Percentiles rank a stretch among this genome's conserved stretches.
Conservation (phyloP, 2,329 filamentous ascomycete species). For the Juglanconis oblonga region DNA sequence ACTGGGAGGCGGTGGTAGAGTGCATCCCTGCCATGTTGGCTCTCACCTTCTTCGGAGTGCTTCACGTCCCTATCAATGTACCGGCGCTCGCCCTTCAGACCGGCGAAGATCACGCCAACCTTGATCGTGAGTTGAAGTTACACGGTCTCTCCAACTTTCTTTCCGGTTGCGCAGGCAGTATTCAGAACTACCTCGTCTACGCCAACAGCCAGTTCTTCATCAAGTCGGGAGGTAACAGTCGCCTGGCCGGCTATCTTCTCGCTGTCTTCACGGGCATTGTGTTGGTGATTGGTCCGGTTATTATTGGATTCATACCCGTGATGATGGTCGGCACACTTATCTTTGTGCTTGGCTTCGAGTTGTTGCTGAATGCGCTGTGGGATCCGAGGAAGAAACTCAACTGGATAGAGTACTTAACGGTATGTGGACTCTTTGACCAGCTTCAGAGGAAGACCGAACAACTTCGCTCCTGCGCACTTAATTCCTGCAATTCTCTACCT, state of each 20-base stretch:
- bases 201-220: constrained; percentile 98
- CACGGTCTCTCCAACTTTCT: constrained; percentile 92
- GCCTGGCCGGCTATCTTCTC: constrained; percentile 81
- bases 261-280: constrained; percentile 77
- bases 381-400: constrained; percentile 87
- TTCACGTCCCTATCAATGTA: constrained; percentile 98
- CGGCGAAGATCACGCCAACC: constrained; percentile 86
- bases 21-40: constrained; percentile 94
- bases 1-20: constrained; percentile 79
- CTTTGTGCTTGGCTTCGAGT: constrained; percentile 89
- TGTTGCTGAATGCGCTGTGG: constrained; percentile 84
- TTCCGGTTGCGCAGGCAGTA: constrained; percentile 82
- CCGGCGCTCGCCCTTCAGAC: constrained; percentile 87
- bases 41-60: constrained; percentile 92
- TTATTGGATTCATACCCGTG: constrained; percentile 92
- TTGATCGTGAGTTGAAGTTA: constrained; percentile 87
- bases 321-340: constrained; percentile 97
- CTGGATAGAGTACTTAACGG: constrained; percentile 82
- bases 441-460: too few species aligned
- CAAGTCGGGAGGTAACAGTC: constrained; percentile 81
- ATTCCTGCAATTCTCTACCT: too few species aligned
- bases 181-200: constrained; percentile 96
- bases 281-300: constrained; percentile 78
- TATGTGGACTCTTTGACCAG: constrained; percentile 33
- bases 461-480: too few species aligned